Conservation (phyloP, 768 basidiomycete species). For the Pholiota microspora region DNA sequence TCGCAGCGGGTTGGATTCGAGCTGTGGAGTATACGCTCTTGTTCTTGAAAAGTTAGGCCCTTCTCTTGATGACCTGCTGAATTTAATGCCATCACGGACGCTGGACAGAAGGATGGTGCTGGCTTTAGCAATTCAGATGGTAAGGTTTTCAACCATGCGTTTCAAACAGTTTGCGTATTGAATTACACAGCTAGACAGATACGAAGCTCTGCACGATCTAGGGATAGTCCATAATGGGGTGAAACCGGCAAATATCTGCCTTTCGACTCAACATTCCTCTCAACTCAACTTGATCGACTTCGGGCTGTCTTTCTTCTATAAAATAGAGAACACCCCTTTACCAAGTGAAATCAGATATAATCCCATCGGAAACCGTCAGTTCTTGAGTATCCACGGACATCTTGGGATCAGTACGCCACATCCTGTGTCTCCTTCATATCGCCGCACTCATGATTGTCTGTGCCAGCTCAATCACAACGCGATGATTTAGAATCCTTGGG, state of each 20-base stretch:
- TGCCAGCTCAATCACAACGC: slow-evolving; percentile 29
- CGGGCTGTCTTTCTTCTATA: slow-evolving; percentile 21
- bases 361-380: slow-evolving; percentile 26
- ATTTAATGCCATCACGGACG: slow-evolving; percentile 12
- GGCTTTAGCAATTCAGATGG: slow-evolving; percentile 29
- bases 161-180: too few species aligned
- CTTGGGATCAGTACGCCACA: slow-evolving; percentile 28
- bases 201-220: slow-evolving; percentile 21
- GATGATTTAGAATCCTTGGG: slow-evolving; percentile 37
- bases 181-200: slow-evolving; percentile 28
- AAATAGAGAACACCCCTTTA: slow-evolving; percentile 6
- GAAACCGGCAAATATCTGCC: slow-evolving; percentile 31
- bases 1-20: slow-evolving; percentile 13
- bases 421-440: too few species aligned
- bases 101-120: slow-evolving; percentile 18
- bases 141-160: too few species aligned
- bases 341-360: background rate
- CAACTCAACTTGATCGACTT: slow-evolving; percentile 26
- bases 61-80: slow-evolving; percentile 21
- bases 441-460: too few species aligned
- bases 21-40: slow-evolving; percentile 22
- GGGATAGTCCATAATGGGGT: slow-evolving; percentile 30
- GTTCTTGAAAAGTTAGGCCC: slow-evolving; percentile 27
- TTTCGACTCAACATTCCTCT: slow-evolving; percentile 8
- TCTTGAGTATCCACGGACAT: slow-evolving; percentile 29